Base-by-base conservation (phyloP, 306 rosid genomes). In the Crataegus laevigata region DNA sequence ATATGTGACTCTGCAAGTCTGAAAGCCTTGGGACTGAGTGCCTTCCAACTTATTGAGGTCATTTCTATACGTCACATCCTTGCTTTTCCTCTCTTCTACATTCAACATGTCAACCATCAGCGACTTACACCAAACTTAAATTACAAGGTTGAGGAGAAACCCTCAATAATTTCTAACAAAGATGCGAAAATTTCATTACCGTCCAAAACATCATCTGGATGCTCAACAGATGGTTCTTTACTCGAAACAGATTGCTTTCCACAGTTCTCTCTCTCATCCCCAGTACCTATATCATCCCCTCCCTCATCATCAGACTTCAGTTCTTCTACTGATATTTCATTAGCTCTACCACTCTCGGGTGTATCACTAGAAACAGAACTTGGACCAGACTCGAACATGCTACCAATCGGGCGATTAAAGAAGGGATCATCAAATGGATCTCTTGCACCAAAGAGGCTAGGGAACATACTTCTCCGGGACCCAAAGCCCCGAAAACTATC, bases 391-490 rank as follows among this genome's bases (percentile, higher is more conserved):
- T 76, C 78, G 17, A 79, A 79, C 79, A 82, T 43, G 81, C 82
- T 83, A 58, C 74, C 84, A 71, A 86, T 69, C 1, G 96, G 91
- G 17, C 84, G 84, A 80, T 68, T 78, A 75, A 91, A 91, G 81
- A 94, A 94, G 51, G 93, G 92, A 83, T 89, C 97, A 60, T 90
- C 93, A 80, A 91, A 90, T 47, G 96, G 97, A 78, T 86, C 93
- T 81, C 93, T 87, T 29, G 82, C 86, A 63, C 93, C 83, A 71
- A 90, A 85, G 55, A 86, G 78, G 73, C 84, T 86, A 15, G 91
- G 85, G 63, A 81, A 71, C 88, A 82, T 71, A 34, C 82, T 81
- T 74, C 84, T 70, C 3, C 12, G 58, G 12, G 86, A 82, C 40
- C 91, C 91, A 82, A 86, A 89, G n/a, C 83, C 83, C 30, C 57